Base-by-base conservation (phyloP, 345 rosid species). In the Citropsis articulata region DNA sequence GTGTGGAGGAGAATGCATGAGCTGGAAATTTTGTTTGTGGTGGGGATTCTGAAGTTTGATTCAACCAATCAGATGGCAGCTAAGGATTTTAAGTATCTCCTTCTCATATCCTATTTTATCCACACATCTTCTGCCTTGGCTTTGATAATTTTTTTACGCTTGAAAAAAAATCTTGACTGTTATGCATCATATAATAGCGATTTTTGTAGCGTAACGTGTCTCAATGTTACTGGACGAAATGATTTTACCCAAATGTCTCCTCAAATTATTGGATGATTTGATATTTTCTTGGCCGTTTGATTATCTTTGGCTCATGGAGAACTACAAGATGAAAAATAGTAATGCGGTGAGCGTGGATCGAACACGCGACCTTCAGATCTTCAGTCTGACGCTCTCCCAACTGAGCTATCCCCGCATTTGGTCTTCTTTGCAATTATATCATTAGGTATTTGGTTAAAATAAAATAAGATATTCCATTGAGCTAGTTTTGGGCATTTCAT, bases 361-460 rank as follows among this genome's bases (percentile, higher is more conserved):
- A 93, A 93, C 95, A 92, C 92, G 92, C 88, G 97, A 89, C 98
- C 97, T 92, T 91, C 94, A 92, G 95, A 94, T 94, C 97, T 92
- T 94, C 97, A 94, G 95, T 91, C 97, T 92, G 97, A 94, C 92
- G 97, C 97, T 92, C 97, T 90, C 95, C 94, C 95, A 90, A 90
- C 96, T 90, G 91, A 91, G 93, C 96, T 91, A 90, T 87, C 92
- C 91, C 92, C 92, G 88, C 94, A 18, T 4, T 70, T 27, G 53
- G 25, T 13, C 1, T 28, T 12, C 0, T 0, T 16, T 35, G 0
- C 0, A 35, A 5, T 33, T 35, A 5, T 35, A 1, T 35, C 5
- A 35, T 5, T 5, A 35, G 0, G 0, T 5, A 5, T 35, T 35
- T 35, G 36, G 36, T 35, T 35, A 35, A 35, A 35, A 35, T 35